Evolutionary conservation across 2,329 filamentous ascomycete genomes (phyloP), one percentile per base, ranked within the genome.

Genomic region (Aspergillus viridinutans): DNA sequence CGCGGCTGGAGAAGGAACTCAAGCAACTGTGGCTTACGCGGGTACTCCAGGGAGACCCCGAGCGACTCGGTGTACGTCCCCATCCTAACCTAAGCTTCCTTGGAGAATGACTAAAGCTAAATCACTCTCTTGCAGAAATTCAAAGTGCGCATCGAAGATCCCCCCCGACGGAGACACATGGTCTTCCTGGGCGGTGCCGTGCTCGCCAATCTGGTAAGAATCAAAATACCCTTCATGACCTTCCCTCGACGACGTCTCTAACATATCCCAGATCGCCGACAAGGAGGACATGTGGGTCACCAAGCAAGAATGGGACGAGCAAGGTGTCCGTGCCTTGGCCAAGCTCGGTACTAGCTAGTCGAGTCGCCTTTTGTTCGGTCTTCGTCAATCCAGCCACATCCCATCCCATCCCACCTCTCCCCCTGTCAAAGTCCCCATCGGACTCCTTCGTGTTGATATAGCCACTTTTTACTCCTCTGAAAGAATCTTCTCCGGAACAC

Each of bases 251-350:
- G 45, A 45, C 28, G 12, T 14, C 54, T 61, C 59, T 60, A 56
- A 63, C 55, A 40, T 8, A 49, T 21, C 42, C 20, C 52, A 84
- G 82, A 97, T 99, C 89, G 92, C 94, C 49, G 92, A 97, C 78
- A 97, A 97, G 80, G 91, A 97, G 75, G 90, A 88, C 74, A 97
- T 97, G 94, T 99, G 94, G 94, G 92, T 99, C 70, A 90, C 89
- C 66, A 96, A 96, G 82, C 84, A 90, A 70, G 94, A 99, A 78
- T 99, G 94, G 94, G 85, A 94, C 70, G 94, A 99, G 78, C 89
- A 97, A 74, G 94, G 94, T 42, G 73, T 89, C 40, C 83, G 89
- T 57, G 87, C 90, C 59, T 78, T 99, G 71, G 90, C 95, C 80
- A 99, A 97, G 82, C 81, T 99, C 68, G 94, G 94, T 14, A 90